phyloP scores from a whole-genome alignment of 2,329 filamentous ascomycete species.

The Diaporthe sp. region DNA sequence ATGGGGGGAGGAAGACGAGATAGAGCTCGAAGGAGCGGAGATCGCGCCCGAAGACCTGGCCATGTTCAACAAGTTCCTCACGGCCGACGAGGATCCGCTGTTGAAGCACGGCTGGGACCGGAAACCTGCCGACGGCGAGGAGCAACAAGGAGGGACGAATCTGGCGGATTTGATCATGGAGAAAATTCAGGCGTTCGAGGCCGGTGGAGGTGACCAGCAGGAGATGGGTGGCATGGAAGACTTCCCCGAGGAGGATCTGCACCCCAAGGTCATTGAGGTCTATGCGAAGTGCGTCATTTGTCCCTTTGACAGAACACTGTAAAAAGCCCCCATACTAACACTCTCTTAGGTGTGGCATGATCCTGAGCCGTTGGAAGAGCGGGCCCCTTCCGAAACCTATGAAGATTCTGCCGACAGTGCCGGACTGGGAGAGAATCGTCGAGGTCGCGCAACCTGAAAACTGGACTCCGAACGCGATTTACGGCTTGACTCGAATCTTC shows the following conservation, averaged over 20 bases:
- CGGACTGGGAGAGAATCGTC: slow-evolving; percentile 91
- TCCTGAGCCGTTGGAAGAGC: slow-evolving; percentile 92
- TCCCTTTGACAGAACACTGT: slow-evolving; percentile 5
- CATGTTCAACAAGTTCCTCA: slow-evolving; percentile 91
- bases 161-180: slow-evolving; percentile 92
- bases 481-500: slow-evolving; percentile 92
- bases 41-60: slow-evolving; percentile 90
- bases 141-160: slow-evolving; percentile 72
- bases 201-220: slow-evolving; percentile 56
- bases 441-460: slow-evolving; percentile 68
- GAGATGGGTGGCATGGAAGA: slow-evolving; percentile 75
- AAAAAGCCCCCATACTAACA: slow-evolving; percentile 31
- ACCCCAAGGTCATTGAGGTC: slow-evolving; percentile 91
- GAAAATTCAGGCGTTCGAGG: slow-evolving; percentile 93
- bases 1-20: slow-evolving; percentile 83
- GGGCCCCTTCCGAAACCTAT: slow-evolving; percentile 98
- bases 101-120: slow-evolving; percentile 72
- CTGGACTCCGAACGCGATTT: slow-evolving; percentile 78
- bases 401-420: slow-evolving; percentile 93
- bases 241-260: slow-evolving; percentile 78
- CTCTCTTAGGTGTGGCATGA: slow-evolving; percentile 76
- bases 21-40: slow-evolving; percentile 72
- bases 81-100: slow-evolving; percentile 77
- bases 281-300: slow-evolving; percentile 77
- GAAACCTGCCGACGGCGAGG: slow-evolving; percentile 51